These are phyloP conservation scores for Boeremia exigua DNA, from an alignment of 2,329 filamentous ascomycete species.

Conservation along the genomic window DNA sequence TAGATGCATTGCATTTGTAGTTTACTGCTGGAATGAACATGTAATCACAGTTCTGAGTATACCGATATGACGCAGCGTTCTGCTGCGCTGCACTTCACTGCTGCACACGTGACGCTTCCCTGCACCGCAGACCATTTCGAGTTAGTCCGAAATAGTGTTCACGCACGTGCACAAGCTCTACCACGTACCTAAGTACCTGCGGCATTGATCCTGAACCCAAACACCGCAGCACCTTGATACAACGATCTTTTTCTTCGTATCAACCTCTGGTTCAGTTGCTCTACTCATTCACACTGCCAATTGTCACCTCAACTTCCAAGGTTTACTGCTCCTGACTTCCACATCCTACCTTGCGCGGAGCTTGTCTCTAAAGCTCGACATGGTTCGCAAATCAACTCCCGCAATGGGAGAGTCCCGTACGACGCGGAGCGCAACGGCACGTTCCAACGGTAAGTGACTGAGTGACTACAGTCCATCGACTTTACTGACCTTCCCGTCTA, in stretches of 20 bases:
- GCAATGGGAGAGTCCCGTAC: background rate
- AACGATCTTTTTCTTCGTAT: background rate
- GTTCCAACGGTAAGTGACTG: no score
- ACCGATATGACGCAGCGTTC: background rate
- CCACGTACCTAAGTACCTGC: background rate
- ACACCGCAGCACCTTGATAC: background rate
- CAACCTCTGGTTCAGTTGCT: background rate
- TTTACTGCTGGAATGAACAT: no score
- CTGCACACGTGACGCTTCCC: background rate
- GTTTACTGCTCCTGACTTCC: no score
- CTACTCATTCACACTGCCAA: no score
- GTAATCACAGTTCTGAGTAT: background rate
- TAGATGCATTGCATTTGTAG: no score
- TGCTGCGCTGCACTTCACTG: background rate
- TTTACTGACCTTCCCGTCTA: no score
- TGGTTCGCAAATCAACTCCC: background rate
- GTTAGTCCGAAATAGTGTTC: background rate
- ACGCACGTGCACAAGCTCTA: background rate
- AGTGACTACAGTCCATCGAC: no score
- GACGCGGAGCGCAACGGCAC: background rate
- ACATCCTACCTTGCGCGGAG: no score
- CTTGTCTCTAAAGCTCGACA: background rate
- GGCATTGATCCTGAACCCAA: background rate
- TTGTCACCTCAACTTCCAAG: no score
- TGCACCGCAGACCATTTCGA: background rate